Conservation (phyloP, 2,329 filamentous ascomycete species). For the Beauveria brongniartii region DNA sequence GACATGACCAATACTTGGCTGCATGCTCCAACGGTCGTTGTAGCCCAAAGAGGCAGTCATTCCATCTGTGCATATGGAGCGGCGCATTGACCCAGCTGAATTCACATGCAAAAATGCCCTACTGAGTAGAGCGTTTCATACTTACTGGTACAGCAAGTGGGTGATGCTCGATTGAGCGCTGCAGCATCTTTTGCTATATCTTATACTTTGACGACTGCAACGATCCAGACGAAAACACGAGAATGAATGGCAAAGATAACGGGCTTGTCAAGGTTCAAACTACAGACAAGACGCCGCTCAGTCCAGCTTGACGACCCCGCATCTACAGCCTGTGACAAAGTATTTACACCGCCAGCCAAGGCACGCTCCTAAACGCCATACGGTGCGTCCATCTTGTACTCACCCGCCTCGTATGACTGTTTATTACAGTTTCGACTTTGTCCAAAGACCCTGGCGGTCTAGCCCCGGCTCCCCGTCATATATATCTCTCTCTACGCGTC, state of each 20-base stretch:
- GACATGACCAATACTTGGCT: background rate
- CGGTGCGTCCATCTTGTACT: background rate
- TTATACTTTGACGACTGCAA: background rate
- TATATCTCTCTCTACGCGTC: constrained; percentile 74
- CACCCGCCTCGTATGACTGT: background rate
- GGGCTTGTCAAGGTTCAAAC: background rate
- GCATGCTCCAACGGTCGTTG: background rate
- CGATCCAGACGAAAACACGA: background rate
- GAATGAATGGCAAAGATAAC: background rate
- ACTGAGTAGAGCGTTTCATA: background rate
- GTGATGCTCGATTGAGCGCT: background rate
- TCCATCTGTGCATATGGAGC: constrained; percentile 1
- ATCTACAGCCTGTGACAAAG: background rate
- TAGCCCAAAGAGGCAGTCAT: background rate
- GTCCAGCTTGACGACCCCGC: background rate
- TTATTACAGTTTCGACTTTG: constrained; percentile 40
- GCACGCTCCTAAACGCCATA: background rate
- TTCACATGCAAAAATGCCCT: background rate
- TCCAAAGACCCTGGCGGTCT: constrained; percentile 46
- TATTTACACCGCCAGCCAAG: background rate
- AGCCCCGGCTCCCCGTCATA: constrained; percentile 70
- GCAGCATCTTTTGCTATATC: background rate
- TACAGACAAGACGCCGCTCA: background rate
- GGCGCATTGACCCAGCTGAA: background rate
- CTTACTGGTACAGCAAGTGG: background rate